Evolutionary conservation across 75 land plant genomes (phyloP).

Genomic region (Pinus taeda): DNA sequence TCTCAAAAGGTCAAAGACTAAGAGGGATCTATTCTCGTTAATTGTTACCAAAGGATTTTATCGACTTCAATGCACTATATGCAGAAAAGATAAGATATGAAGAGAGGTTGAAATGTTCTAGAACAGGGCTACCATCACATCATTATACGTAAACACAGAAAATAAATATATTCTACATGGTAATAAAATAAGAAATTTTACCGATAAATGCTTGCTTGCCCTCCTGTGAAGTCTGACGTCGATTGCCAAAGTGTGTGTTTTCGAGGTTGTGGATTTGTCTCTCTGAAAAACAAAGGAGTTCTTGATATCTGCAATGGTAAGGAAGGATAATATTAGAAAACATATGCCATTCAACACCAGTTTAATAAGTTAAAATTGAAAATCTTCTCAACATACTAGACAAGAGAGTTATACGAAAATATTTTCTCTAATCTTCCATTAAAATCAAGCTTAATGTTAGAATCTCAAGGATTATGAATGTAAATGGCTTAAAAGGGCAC

Average conservation of each 20-base stretch:
- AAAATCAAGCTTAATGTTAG: not conserved
- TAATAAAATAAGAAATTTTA: slow-evolving; percentile 7
- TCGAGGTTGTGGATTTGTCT: slow-evolving; percentile 57
- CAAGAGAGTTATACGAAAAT: not conserved
- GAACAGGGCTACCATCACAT: not conserved
- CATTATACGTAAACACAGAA: not conserved
- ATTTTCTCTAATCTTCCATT: not conserved
- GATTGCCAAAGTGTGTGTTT: slow-evolving; percentile 53
- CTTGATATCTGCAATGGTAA: slow-evolving; percentile 36
- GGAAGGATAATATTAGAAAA: not conserved
- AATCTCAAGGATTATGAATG: not conserved
- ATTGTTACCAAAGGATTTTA: not conserved
- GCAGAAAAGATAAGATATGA: not conserved
- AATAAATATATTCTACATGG: not conserved
- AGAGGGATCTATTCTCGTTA: not conserved
- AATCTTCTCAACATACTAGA: not conserved
- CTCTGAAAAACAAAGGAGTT: slow-evolving; percentile 49
- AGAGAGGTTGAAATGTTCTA: not conserved
- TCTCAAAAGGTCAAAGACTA: not conserved
- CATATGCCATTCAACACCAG: not conserved
- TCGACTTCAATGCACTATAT: not conserved
- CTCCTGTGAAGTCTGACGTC: slow-evolving; percentile 41
- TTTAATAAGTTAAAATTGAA: not conserved
- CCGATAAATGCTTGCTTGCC: slow-evolving; percentile 39
- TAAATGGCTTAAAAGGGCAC: too few relatives aligned